A percentile compares a stretch with the other conserved stretches of the same genome.
These are phyloP conservation scores for Phalaenopsis equestris DNA, from an alignment of 106 monocot genomes.

Conservation along the genomic window DNA sequence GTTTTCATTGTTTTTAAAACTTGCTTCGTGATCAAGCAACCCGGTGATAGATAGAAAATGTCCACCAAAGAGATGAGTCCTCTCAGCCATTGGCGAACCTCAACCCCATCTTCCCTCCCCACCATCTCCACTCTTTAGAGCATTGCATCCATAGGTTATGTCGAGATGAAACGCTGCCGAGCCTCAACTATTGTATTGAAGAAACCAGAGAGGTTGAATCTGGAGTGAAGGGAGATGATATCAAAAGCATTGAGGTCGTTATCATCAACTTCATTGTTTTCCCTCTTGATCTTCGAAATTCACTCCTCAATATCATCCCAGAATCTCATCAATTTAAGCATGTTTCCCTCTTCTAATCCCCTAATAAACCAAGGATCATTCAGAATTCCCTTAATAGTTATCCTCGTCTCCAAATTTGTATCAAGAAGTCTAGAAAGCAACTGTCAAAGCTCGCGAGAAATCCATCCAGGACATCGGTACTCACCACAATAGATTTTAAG, in stretches of 20 bases:
- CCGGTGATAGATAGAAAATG: slow-evolving; percentile 15
- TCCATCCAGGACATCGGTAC: slow-evolving; percentile 26
- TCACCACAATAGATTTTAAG: slow-evolving; percentile 28
- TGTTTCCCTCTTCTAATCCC: slow-evolving; percentile 14
- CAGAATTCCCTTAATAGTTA: slow-evolving; percentile 19
- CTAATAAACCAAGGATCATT: slow-evolving; percentile 25
- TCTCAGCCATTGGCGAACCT: slow-evolving; percentile 12
- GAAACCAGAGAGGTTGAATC: slow-evolving; percentile 29
- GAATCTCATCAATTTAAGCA: slow-evolving; percentile 10
- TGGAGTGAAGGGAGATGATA: slow-evolving; percentile 35
- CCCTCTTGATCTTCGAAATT: background rate
- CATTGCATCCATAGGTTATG: slow-evolving; percentile 13
- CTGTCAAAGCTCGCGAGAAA: slow-evolving; percentile 20
- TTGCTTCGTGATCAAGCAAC: too few relatives aligned
- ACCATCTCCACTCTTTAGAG: slow-evolving; percentile 29
- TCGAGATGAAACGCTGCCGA: slow-evolving; percentile 17
- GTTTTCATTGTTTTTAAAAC: too few relatives aligned
- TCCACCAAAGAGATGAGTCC: slow-evolving; percentile 15
- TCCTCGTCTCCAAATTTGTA: slow-evolving; percentile 27
- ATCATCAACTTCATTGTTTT: slow-evolving; percentile 1
- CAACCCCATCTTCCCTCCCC: slow-evolving; percentile 15
- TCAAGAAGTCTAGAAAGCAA: slow-evolving; percentile 24
- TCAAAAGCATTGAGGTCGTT: slow-evolving; percentile 42
- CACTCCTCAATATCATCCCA: slow-evolving; percentile 11
- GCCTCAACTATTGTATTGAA: background rate